These are phyloP conservation scores for Exophiala aquamarina DNA, from an alignment of 2,329 filamentous ascomycete species.

Conservation along the genomic window DNA sequence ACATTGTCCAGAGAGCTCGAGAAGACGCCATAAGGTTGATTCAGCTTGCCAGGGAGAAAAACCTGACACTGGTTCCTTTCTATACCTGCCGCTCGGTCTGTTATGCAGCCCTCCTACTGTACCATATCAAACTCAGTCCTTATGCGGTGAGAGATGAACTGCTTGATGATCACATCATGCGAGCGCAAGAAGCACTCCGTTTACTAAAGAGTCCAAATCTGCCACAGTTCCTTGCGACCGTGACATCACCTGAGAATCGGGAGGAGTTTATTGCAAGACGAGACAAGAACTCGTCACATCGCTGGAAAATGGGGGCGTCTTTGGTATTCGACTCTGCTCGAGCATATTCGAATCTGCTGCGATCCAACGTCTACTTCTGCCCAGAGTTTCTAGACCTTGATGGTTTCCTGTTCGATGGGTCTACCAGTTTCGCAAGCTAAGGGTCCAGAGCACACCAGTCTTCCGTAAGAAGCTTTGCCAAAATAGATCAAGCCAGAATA, in stretches of 20 bases:
- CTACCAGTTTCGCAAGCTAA: background rate
- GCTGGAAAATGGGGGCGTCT: slow-evolving; percentile 9
- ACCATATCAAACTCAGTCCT: slow-evolving; percentile 13
- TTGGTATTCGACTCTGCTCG: slow-evolving; percentile 7
- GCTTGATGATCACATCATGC: slow-evolving; percentile 11
- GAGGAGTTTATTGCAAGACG: slow-evolving; percentile 7
- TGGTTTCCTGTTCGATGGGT: background rate
- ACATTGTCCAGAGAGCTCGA: slow-evolving; percentile 7
- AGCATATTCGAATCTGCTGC: slow-evolving; percentile 5
- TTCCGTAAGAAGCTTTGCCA: too few relatives aligned
- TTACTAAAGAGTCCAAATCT: background rate
- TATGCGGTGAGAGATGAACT: slow-evolving; percentile 11
- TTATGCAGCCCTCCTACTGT: slow-evolving; percentile 14
- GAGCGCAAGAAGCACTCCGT: slow-evolving; percentile 7
- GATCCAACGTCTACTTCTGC: slow-evolving; percentile 2
- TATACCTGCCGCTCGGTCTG: slow-evolving; percentile 14
- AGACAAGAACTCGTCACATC: slow-evolving; percentile 9
- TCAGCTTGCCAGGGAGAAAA: slow-evolving; percentile 13
- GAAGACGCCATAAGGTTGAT: slow-evolving; percentile 14
- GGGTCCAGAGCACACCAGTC: too few relatives aligned
- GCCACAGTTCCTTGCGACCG: slow-evolving; percentile 2
- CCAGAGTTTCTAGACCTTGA: slow-evolving; percentile 14
- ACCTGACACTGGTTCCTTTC: slow-evolving; percentile 13
- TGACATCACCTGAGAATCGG: slow-evolving; percentile 11
- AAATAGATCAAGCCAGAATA: too few relatives aligned